phyloP scores from a whole-genome alignment of 306 rosid species.

The Gleditsia sinensis region DNA sequence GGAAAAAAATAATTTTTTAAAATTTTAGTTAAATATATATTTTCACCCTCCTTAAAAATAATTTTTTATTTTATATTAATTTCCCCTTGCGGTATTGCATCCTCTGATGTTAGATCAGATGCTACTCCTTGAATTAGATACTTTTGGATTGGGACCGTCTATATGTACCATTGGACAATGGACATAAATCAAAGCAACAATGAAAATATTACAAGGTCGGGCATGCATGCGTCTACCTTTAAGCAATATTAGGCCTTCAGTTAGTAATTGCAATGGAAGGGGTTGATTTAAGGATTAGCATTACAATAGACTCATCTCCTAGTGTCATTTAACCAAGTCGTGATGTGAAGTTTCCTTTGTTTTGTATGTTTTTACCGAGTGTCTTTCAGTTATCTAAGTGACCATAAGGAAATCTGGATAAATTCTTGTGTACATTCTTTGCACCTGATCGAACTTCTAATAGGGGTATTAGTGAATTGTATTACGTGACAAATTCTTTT shows the following conservation, averaged over 20 bases:
- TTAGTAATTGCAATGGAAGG: neutral
- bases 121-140: constrained; percentile 21
- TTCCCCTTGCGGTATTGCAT: neutral
- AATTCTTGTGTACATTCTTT: too few relatives aligned
- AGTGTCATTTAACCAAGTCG: neutral
- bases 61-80: too few relatives aligned
- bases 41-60: too few relatives aligned
- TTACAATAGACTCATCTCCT: neutral
- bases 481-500: too few relatives aligned
- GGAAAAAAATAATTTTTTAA: too few relatives aligned
- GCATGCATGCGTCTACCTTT: neutral
- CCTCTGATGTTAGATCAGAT: constrained; percentile 29
- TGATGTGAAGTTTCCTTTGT: neutral
- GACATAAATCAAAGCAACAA: constrained; percentile 31
- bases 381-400: neutral
- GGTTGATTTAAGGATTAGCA: neutral
- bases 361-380: neutral
- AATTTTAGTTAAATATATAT: too few relatives aligned
- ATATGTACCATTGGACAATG: constrained; percentile 21
- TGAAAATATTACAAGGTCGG: neutral
- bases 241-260: neutral
- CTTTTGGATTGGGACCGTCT: constrained; percentile 27
- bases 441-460: too few relatives aligned
- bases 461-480: too few relatives aligned
- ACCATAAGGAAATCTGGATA: neutral